Conservation (phyloP, 441 rosid species). For the Pelargonium cotyledonis region DNA sequence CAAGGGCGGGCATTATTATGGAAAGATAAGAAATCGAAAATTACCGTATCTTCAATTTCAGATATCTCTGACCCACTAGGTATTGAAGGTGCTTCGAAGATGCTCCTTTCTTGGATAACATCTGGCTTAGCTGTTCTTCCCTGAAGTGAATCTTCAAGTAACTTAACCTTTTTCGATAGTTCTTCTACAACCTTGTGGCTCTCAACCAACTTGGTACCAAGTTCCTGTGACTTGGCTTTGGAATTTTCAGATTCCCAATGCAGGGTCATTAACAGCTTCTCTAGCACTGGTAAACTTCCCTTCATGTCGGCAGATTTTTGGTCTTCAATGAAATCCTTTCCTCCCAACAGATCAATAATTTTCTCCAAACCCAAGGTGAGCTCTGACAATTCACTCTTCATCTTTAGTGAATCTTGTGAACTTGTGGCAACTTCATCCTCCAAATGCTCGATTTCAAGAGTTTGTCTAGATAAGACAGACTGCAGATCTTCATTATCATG, state of each 20-base stretch:
- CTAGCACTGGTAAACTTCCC: slow-evolving; percentile 45
- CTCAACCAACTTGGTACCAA: slow-evolving; percentile 49
- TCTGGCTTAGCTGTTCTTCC: slow-evolving; percentile 48
- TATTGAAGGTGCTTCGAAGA: slow-evolving; percentile 55
- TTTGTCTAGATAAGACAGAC: slow-evolving; percentile 41
- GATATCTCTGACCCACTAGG: slow-evolving; percentile 75
- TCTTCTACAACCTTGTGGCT: slow-evolving; percentile 67
- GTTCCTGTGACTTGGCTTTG: slow-evolving; percentile 54
- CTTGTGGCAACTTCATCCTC: slow-evolving; percentile 40
- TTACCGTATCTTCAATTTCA: slow-evolving; percentile 78
- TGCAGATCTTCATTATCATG: slow-evolving; percentile 48
- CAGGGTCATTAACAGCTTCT: slow-evolving; percentile 45
- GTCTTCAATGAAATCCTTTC: slow-evolving; percentile 37
- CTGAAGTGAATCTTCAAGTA: slow-evolving; percentile 58
- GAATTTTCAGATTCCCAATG: slow-evolving; percentile 56
- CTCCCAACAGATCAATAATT: slow-evolving; percentile 41
- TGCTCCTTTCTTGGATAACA: slow-evolving; percentile 60
- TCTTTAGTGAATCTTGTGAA: slow-evolving; percentile 40
- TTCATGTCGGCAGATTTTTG: slow-evolving; percentile 32
- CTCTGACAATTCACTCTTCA: slow-evolving; percentile 46
- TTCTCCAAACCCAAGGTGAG: slow-evolving; percentile 51
- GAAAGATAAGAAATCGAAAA: slow-evolving; percentile 7
- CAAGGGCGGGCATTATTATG: slow-evolving; percentile 9
- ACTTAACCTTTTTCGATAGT: slow-evolving; percentile 47
- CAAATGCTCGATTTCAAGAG: slow-evolving; percentile 55